Evolutionary conservation across 208 protist genomes (phyloP).

Genomic region (Trypanosoma boissoni): DNA sequence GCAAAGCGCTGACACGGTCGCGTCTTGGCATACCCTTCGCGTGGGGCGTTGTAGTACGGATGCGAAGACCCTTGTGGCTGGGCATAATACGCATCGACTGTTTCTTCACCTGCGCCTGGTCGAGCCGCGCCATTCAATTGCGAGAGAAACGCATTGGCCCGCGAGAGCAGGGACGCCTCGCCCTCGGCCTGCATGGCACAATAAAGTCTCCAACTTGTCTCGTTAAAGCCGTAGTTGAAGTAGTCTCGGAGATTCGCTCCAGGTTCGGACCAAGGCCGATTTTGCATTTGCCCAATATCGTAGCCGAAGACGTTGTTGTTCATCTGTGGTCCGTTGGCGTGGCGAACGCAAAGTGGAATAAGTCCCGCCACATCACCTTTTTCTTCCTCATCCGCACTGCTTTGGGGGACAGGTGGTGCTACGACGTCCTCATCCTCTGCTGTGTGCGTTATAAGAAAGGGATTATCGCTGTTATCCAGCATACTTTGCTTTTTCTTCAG

Average conservation of each 20-base stretch:
- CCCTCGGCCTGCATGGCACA: conserved; percentile 76
- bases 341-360: conserved; percentile 67
- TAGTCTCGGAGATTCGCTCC: conserved; percentile 81
- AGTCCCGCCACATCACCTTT: conserved; percentile 42
- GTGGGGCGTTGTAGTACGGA: conserved; percentile 3
- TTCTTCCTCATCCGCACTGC: conserved; percentile 18
- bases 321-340: conserved; percentile 52
- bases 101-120: conserved; percentile 10
- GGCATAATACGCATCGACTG: conserved; percentile 13
- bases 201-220: conserved; percentile 83
- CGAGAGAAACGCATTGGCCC: conserved; percentile 55
- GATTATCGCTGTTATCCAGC: conserved; percentile 26
- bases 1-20: conserved; percentile 65
- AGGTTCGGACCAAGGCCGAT: conserved; percentile 74
- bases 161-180: conserved; percentile 48
- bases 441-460: conserved; percentile 22
- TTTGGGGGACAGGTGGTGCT: background rate
- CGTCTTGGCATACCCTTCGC: conserved; percentile 53
- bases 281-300: conserved; percentile 77
- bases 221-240: conserved; percentile 92
- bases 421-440: conserved; percentile 16
- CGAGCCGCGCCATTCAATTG: conserved; percentile 33
- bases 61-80: conserved; percentile 15
- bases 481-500: background rate
- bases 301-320: conserved; percentile 78